Evolutionary conservation across 176 grass and related monocot species (phyloP).

Genomic region (Stipa capillata): DNA sequence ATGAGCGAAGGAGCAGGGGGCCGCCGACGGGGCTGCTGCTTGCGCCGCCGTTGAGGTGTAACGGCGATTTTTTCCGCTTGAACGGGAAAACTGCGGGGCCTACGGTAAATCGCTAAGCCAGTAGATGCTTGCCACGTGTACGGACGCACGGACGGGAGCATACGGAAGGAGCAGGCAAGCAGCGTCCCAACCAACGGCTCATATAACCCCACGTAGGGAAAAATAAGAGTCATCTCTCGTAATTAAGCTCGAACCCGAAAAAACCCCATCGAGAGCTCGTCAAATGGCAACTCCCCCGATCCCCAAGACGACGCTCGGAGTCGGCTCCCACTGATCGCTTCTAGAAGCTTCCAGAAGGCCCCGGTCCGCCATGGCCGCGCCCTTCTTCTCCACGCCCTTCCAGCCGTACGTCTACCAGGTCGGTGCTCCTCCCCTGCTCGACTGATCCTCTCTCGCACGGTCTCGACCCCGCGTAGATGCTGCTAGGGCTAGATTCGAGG

Average conservation of each 20-base stretch:
- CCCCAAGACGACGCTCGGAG: conserved; percentile 12
- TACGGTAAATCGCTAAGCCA: too few relatives aligned
- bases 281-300: conserved; percentile 17
- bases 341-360: conserved; percentile 36
- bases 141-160: too few relatives aligned
- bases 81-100: too few relatives aligned
- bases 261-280: neutral
- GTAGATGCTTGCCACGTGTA: too few relatives aligned
- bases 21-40: too few relatives aligned
- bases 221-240: neutral
- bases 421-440: neutral
- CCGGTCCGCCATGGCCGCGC: conserved; percentile 69
- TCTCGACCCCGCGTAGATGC: neutral
- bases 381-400: conserved; percentile 83
- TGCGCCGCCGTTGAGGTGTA: too few relatives aligned
- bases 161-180: too few relatives aligned
- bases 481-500: conserved; percentile 30
- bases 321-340: conserved; percentile 24
- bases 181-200: too few relatives aligned
- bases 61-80: too few relatives aligned
- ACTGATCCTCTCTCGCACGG: neutral
- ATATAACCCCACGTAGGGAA: neutral
- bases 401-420: conserved; percentile 99
- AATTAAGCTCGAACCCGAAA: neutral
- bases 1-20: too few relatives aligned